phyloP scores from a whole-genome alignment of 1,284 basidiomycete genomes.

The Veloboletus limbatus region DNA sequence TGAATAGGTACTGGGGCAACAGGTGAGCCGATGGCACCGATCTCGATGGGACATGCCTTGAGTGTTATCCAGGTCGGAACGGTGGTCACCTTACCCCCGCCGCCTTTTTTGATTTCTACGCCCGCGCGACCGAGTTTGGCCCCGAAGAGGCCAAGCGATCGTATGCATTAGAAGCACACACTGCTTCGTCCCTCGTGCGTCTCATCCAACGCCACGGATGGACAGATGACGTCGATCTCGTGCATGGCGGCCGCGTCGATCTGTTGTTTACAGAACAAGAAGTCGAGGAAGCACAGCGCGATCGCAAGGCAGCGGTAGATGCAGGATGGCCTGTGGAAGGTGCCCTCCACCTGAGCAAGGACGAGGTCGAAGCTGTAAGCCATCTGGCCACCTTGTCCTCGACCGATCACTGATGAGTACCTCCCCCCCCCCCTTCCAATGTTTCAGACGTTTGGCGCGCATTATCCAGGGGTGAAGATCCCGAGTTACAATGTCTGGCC shows the following conservation, averaged over 20 bases:
- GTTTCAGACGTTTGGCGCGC: constrained; percentile 54
- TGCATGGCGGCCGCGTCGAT: constrained; percentile 54
- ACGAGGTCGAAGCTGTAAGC: constrained; percentile 49
- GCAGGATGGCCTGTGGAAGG: constrained; percentile 50
- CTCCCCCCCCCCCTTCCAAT: no score
- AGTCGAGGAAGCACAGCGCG: constrained; percentile 35
- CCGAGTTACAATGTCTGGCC: constrained; percentile 74
- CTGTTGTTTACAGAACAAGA: constrained; percentile 52
- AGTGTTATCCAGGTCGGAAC: constrained; percentile 72
- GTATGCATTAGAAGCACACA: constrained; percentile 58
- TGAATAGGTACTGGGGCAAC: constrained; percentile 76
- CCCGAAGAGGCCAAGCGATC: constrained; percentile 52
- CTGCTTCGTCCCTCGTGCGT: constrained; percentile 45
- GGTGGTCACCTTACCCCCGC: constrained; percentile 71
- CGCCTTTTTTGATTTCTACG: constrained; percentile 46
- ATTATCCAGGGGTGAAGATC: constrained; percentile 49
- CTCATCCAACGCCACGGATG: constrained; percentile 48
- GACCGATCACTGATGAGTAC: no score
- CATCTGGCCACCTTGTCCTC: no score
- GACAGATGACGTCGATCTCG: constrained; percentile 56
- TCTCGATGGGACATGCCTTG: background rate
- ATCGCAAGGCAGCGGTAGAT: constrained; percentile 52
- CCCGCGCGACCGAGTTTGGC: constrained; percentile 42
- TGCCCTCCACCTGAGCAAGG: constrained; percentile 47
- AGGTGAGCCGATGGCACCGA: constrained; percentile 40